Conservation (phyloP, 257 asterid species). For the Ehretia macrophylla region DNA sequence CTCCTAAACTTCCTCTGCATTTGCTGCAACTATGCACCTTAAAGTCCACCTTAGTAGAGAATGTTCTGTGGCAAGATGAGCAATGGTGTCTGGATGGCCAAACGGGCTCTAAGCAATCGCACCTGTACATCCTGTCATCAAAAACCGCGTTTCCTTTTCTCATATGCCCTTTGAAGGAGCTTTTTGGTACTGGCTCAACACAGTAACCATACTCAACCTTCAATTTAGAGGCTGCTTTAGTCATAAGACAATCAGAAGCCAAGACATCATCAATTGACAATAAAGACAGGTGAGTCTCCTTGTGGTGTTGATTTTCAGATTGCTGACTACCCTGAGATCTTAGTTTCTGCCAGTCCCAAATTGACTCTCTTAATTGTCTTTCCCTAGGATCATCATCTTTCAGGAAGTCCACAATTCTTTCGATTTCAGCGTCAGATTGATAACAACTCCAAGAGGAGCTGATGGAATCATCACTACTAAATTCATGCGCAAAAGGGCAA, state of each 20-base stretch:
- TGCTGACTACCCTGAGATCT: not conserved
- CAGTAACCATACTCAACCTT: slow-evolving; percentile 45
- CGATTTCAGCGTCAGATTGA: slow-evolving; percentile 57
- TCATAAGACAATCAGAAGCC: not conserved
- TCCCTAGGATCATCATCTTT: slow-evolving; percentile 58
- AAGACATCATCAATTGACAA: not conserved
- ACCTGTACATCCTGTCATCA: slow-evolving; percentile 44
- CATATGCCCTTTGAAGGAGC: slow-evolving; percentile 22
- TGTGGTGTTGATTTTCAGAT: not conserved
- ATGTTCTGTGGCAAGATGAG: slow-evolving; percentile 62
- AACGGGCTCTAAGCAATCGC: slow-evolving; percentile 76
- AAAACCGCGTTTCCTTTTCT: slow-evolving; percentile 21
- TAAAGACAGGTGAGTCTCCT: not conserved
- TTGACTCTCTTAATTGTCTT: slow-evolving; percentile 66
- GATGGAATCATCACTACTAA: slow-evolving; percentile 36
- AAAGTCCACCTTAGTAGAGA: slow-evolving; percentile 40
- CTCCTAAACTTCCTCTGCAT: too few relatives aligned
- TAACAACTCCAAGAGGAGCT: slow-evolving; percentile 66
- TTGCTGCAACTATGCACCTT: not conserved
- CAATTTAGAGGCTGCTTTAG: slow-evolving; percentile 6
- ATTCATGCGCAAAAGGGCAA: slow-evolving; percentile 19
- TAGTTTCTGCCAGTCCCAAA: slow-evolving; percentile 40
- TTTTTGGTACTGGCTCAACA: slow-evolving; percentile 27
- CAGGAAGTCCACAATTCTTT: slow-evolving; percentile 70
- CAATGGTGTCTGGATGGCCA: slow-evolving; percentile 78